These are phyloP conservation scores for Isatis lusitanica DNA, from an alignment of 441 rosid species.

Conservation along the genomic window DNA sequence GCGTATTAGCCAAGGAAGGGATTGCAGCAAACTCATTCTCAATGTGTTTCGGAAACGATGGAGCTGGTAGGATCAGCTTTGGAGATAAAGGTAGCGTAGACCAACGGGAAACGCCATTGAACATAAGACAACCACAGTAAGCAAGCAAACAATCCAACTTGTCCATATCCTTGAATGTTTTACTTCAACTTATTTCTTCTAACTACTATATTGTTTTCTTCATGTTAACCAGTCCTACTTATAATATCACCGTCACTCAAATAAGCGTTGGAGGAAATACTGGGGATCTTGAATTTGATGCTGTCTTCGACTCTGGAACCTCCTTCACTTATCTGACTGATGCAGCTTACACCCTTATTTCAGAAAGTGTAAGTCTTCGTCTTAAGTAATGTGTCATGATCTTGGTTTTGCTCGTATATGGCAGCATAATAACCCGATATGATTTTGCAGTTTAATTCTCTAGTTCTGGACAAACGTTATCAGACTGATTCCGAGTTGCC, in stretches of 20 bases:
- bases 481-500: conserved; percentile 45
- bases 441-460: conserved; percentile 61
- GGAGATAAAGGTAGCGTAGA: conserved; percentile 83
- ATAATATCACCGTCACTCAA: conserved; percentile 74
- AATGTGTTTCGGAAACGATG: conserved; percentile 81
- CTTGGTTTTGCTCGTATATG: conserved; percentile 8
- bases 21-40: conserved; percentile 77
- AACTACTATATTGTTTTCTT: conserved; percentile 20
- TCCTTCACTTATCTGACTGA: conserved; percentile 82
- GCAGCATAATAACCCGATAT: background rate
- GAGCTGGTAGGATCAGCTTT: conserved; percentile 83
- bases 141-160: conserved; percentile 21
- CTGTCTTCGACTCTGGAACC: conserved; percentile 92
- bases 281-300: conserved; percentile 53
- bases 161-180: background rate
- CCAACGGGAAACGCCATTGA: conserved; percentile 81
- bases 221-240: conserved; percentile 59
- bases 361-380: conserved; percentile 59
- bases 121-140: conserved; percentile 60
- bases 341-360: conserved; percentile 65
- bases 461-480: conserved; percentile 52
- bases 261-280: conserved; percentile 53
- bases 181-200: background rate
- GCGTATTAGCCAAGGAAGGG: conserved; percentile 74
- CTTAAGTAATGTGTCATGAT: background rate